A percentile compares a stretch with the other conserved stretches of the same genome.
These are phyloP conservation scores for Cystobasidium onofrii DNA, from an alignment of 768 basidiomycete species.

Conservation along the genomic window DNA sequence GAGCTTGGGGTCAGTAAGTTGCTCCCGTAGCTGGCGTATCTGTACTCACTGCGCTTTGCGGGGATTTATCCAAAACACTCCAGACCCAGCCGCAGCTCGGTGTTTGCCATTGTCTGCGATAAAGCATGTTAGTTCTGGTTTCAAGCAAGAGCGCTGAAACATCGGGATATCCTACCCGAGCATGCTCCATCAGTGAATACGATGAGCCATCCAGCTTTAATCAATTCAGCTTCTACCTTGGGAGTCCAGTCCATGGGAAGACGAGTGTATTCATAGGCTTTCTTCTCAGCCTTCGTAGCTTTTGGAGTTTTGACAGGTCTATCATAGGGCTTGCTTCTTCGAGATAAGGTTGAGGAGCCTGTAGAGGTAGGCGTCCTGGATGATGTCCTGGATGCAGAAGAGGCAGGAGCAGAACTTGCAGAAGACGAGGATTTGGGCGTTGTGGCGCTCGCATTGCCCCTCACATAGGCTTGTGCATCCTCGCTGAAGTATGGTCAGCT, in stretches of 20 bases:
- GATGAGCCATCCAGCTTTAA: constrained; percentile 1
- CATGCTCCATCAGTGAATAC: constrained; percentile 17
- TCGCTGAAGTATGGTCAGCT: background rate
- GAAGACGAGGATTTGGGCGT: background rate
- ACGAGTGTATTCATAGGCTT: background rate
- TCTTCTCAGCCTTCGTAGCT: background rate
- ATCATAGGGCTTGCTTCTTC: background rate
- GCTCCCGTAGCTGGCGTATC: background rate
- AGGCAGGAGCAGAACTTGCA: background rate
- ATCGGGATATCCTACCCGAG: background rate
- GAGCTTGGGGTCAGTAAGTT: background rate
- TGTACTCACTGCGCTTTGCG: background rate
- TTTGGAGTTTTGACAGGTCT: background rate
- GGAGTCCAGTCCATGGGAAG: background rate
- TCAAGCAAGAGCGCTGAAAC: no score
- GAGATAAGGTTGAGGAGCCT: background rate
- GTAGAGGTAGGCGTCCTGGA: background rate
- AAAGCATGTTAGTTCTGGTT: background rate
- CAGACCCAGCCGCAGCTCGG: background rate
- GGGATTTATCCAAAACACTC: constrained; percentile 13
- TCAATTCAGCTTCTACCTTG: background rate
- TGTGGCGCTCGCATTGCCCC: background rate
- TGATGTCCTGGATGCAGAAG: background rate
- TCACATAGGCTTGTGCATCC: constrained; percentile 8
- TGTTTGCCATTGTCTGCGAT: constrained; percentile 13